These are phyloP conservation scores for Oryza punctata DNA, from an alignment of 176 grass and related monocot genomes.

Conservation along the genomic window DNA sequence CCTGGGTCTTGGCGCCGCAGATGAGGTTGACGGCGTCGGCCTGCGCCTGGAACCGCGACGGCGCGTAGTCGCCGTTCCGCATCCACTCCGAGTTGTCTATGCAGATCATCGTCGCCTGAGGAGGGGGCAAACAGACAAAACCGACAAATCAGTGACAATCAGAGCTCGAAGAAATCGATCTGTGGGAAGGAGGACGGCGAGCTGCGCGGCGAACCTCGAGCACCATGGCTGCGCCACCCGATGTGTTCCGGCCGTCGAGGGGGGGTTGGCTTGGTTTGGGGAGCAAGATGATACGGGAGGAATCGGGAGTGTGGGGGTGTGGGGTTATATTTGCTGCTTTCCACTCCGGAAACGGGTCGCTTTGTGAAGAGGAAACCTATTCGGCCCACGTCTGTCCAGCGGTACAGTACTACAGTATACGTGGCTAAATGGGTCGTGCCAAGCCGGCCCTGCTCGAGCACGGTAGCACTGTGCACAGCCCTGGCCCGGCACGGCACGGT, in stretches of 20 bases:
- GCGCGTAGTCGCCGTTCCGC: constrained; percentile 94
- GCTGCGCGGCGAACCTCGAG: constrained; percentile 61
- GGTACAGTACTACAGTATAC: too few relatives aligned
- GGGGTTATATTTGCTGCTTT: background rate
- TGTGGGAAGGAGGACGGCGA: background rate
- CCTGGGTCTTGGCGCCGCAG: constrained; percentile 96
- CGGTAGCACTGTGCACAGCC: too few relatives aligned
- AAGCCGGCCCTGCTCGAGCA: too few relatives aligned
- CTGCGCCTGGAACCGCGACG: constrained; percentile 90
- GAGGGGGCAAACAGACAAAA: constrained; percentile 18
- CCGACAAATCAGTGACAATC: background rate
- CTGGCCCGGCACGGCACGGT: too few relatives aligned
- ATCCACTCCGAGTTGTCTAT: constrained; percentile 99
- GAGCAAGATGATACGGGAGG: constrained; percentile 27
- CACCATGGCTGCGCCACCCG: constrained; percentile 68
- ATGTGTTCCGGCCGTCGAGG: constrained; percentile 17
- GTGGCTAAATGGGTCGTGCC: too few relatives aligned
- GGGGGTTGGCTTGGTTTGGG: constrained; percentile 30
- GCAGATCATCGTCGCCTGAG: constrained; percentile 98
- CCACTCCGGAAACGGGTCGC: background rate
- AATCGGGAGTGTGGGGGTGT: background rate
- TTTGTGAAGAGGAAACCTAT: constrained; percentile 10
- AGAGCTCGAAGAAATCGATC: background rate
- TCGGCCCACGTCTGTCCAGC: background rate
- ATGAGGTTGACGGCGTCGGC: constrained; percentile 94